Percentiles rank a stretch among this genome's conserved stretches.
phyloP scores from a whole-genome alignment of 352 stramenopile species.

The Phytophthora pluvialis region DNA sequence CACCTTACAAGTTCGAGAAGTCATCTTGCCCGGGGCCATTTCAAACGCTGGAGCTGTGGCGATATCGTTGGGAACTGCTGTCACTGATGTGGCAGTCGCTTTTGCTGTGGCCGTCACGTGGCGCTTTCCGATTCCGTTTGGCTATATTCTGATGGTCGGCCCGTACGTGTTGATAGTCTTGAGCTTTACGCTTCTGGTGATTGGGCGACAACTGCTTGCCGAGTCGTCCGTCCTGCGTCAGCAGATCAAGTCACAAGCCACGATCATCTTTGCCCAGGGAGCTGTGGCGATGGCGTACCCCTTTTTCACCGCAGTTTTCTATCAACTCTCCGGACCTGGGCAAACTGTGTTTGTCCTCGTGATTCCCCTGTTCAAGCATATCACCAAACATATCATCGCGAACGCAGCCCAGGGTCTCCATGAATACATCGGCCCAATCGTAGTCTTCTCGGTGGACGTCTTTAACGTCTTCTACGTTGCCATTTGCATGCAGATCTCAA shows the following conservation, averaged over 20 bases:
- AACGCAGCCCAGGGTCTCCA: constrained; percentile 15
- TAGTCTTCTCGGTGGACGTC: constrained; percentile 39
- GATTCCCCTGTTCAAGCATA: constrained; percentile 24
- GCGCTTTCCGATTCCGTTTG: constrained; percentile 38
- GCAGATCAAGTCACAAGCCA: constrained; percentile 14
- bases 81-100: constrained; percentile 3
- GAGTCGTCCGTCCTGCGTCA: constrained; percentile 8
- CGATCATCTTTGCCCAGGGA: constrained; percentile 23
- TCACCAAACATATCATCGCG: constrained; percentile 28
- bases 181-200: constrained; percentile 5
- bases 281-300: constrained; percentile 25
- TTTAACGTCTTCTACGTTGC: constrained; percentile 40
- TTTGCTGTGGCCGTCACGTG: constrained; percentile 10
- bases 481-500: constrained; percentile 35
- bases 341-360: constrained; percentile 20
- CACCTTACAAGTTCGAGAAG: constrained; percentile 16
- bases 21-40: constrained; percentile 18
- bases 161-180: constrained; percentile 19
- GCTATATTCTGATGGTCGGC: constrained; percentile 7
- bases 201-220: neutral
- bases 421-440: constrained; percentile 29
- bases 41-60: constrained; percentile 2
- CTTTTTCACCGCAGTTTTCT: constrained; percentile 25
- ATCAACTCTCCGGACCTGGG: neutral
- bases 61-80: constrained; percentile 11